A percentile compares a stretch with the other conserved stretches of the same genome.
These are phyloP conservation scores for Collybiopsis luxurians DNA, from an alignment of 768 basidiomycete species.

Conservation along the genomic window DNA sequence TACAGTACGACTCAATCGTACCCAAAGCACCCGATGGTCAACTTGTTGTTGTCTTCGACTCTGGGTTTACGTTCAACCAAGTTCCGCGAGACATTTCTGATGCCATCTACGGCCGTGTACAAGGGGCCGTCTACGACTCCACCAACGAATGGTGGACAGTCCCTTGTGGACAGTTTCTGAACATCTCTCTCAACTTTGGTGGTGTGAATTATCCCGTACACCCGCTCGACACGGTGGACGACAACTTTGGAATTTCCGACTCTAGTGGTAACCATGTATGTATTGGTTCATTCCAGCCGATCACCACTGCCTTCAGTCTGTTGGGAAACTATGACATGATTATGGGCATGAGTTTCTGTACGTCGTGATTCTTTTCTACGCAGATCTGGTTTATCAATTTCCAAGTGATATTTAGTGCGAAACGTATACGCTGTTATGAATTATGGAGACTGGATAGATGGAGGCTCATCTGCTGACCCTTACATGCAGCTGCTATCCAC, in stretches of 20 bases:
- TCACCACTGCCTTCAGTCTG: conserved; percentile 75
- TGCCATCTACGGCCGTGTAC: conserved; percentile 77
- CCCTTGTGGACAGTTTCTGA: conserved; percentile 73
- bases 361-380: conserved; percentile 21
- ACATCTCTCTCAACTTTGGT: conserved; percentile 69
- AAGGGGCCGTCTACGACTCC: conserved; percentile 64
- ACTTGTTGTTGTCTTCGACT: conserved; percentile 72
- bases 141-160: conserved; percentile 62
- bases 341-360: conserved; percentile 78
- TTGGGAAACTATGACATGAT: conserved; percentile 82
- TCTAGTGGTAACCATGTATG: conserved; percentile 54
- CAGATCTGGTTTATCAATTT: background rate
- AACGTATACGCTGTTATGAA: conserved; percentile 72
- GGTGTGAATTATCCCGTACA: conserved; percentile 69
- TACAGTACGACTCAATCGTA: conserved; percentile 62
- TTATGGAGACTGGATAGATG: conserved; percentile 66
- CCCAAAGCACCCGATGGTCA: conserved; percentile 62
- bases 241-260: conserved; percentile 51
- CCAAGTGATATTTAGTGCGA: conserved; percentile 53
- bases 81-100: conserved; percentile 74
- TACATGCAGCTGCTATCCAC: conserved; percentile 69
- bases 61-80: conserved; percentile 65
- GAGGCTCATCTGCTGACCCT: conserved; percentile 46
- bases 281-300: conserved; percentile 81
- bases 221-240: conserved; percentile 65